phyloP scores from a whole-genome alignment of 371 early-diverging fungal species.

The Synchytrium microbalum region DNA sequence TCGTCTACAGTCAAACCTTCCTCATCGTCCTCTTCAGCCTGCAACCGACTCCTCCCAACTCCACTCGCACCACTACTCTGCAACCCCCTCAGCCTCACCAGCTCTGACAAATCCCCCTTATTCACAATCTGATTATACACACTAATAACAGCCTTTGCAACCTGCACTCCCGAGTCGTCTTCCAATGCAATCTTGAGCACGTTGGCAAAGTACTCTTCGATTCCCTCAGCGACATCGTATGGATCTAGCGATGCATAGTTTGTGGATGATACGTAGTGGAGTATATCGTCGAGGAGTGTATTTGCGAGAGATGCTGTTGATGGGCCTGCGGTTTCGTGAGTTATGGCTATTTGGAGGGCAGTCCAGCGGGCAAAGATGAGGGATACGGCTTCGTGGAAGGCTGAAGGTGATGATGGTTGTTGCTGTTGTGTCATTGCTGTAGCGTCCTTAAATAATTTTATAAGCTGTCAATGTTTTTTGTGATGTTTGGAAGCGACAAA shows the following conservation, averaged over 20 bases:
- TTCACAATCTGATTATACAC: conserved; percentile 20
- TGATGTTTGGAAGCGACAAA: no score
- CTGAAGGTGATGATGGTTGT: conserved; percentile 15
- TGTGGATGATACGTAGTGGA: conserved; percentile 7
- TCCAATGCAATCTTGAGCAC: conserved; percentile 31
- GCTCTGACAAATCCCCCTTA: not conserved
- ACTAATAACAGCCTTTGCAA: conserved; percentile 18
- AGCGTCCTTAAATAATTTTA: no score
- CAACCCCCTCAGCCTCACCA: not conserved
- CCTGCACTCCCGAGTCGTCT: conserved; percentile 31
- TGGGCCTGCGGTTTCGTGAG: conserved; percentile 26
- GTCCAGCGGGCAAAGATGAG: conserved; percentile 34
- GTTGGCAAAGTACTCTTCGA: conserved; percentile 31
- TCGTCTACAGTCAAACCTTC: conserved; percentile 10
- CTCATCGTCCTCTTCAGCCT: conserved; percentile 11
- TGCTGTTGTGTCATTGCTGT: no score
- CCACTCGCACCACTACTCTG: conserved; percentile 9
- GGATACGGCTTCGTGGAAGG: conserved; percentile 24
- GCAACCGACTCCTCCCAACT: conserved; percentile 4
- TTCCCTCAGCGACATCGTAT: conserved; percentile 32
- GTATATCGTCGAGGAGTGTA: conserved; percentile 31
- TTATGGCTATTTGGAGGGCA: conserved; percentile 34
- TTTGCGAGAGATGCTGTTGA: conserved; percentile 14
- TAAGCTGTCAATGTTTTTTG: no score
- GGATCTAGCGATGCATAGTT: conserved; percentile 20